Evolutionary conservation across 331 rosid genomes (phyloP).

Genomic region (Rosa hybrid): DNA sequence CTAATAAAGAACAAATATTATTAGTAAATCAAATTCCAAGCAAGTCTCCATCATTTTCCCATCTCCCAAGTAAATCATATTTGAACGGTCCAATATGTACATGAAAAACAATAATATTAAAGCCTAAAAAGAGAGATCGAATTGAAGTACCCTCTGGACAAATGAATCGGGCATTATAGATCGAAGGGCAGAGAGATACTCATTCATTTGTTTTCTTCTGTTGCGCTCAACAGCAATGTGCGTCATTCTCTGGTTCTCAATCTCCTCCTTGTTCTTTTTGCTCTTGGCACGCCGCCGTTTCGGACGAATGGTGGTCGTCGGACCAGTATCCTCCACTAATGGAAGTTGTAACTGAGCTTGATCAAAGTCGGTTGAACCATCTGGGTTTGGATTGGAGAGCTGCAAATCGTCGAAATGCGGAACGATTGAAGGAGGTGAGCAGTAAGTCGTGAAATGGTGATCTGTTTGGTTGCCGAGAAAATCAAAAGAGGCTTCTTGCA

Average conservation of each 20-base stretch:
- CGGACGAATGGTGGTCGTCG: conserved; percentile 33
- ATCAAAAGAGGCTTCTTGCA: conserved; percentile 29
- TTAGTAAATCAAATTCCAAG: background rate
- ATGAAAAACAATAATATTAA: background rate
- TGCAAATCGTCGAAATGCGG: conserved; percentile 42
- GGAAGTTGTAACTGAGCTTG: conserved; percentile 18
- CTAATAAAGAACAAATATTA: conserved; percentile 34
- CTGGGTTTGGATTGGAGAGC: conserved; percentile 43
- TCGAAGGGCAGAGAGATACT: conserved; percentile 85
- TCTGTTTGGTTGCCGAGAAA: conserved; percentile 59
- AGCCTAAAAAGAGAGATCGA: background rate
- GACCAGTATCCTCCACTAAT: background rate
- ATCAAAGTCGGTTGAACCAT: conserved; percentile 20
- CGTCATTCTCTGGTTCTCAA: conserved; percentile 96
- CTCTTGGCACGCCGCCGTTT: conserved; percentile 69
- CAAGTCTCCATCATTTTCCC: background rate
- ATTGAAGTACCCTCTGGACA: conserved; percentile 76
- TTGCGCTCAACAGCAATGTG: conserved; percentile 99
- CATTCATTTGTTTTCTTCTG: conserved; percentile 89
- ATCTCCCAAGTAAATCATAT: background rate
- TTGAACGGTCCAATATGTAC: background rate
- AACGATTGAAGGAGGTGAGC: conserved; percentile 44
- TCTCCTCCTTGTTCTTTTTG: conserved; percentile 78
- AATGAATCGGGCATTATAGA: conserved; percentile 91
- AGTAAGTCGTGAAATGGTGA: conserved; percentile 32